Base-by-base conservation (phyloP, 768 basidiomycete genomes). In the Termitomyces sp. region DNA sequence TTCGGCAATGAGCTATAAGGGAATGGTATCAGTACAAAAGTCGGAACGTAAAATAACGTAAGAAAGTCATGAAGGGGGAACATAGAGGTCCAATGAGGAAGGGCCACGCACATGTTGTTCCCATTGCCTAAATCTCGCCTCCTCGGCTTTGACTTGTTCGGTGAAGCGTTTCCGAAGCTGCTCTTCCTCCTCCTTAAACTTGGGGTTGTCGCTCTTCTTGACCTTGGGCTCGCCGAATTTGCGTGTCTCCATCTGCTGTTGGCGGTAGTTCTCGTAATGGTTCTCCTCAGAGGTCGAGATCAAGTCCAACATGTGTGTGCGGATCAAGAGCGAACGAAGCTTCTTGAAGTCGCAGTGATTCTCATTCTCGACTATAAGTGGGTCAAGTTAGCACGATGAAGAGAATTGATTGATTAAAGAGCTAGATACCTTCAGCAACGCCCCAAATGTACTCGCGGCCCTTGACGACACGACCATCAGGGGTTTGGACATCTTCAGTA, bases 171-270 rank as follows among this genome's bases (percentile, higher is more conserved):
- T 98, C 69, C 96, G 83, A 61, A 98, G 85, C 58, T 87, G 82
- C 74, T 99, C 97, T 73, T 99, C 96, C 77, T 99, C 97, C 73
- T 98, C 97, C 80, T 95, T 95, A 87, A 96, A 99, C 76, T 98
- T 98, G 66, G 97, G 96, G 75, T 98, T 99, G 77, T 99, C 95
- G 64, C 93, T 82, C 79, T 98, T 98, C 85, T 93, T 95, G 68
- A 95, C 93, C 79, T 98, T 98, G 65, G 95, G 88, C 73, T 98
- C 97, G 64, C 95, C 97, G 64, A 95, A 96, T 76, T 98, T 98
- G 75, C 97, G 89, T 8, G 97, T 98, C 82, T 99, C 97, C 97
- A 99, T 98, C 78, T 98, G 97, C 64, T 93, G 85, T 67, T 96
- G 93, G 60, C 97, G 84, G 82, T 99, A 99, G 72, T 92, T 91